Conservation (phyloP, 2,329 filamentous ascomycete species). For the Elsinoe australis region DNA sequence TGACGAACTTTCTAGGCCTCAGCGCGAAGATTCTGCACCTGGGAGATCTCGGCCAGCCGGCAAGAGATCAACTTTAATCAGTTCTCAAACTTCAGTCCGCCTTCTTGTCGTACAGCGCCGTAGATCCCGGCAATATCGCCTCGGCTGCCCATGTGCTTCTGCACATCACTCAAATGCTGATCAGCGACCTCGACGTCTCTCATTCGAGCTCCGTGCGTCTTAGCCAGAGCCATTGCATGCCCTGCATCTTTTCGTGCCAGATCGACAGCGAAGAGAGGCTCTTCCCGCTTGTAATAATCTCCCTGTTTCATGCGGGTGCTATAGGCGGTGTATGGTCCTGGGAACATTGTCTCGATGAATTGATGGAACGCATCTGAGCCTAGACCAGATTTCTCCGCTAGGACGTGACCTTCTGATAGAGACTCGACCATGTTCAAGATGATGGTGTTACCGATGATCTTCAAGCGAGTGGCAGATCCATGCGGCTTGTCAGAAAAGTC, state of each 20-base stretch:
- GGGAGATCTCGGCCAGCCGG: conserved; percentile 12
- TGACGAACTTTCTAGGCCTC: too few relatives aligned
- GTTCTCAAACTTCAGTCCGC: conserved; percentile 62
- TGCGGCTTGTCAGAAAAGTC: conserved; percentile 63
- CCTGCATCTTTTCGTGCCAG: conserved; percentile 73
- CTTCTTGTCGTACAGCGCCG: conserved; percentile 66
- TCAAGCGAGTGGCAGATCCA: conserved; percentile 62
- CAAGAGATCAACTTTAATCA: conserved; percentile 1
- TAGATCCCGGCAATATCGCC: conserved; percentile 81
- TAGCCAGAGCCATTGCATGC: conserved; percentile 63
- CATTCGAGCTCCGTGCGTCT: conserved; percentile 54
- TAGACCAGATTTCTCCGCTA: conserved; percentile 74
- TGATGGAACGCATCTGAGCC: conserved; percentile 62
- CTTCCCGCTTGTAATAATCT: conserved; percentile 67
- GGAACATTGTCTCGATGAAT: conserved; percentile 66
- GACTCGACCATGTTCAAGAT: conserved; percentile 75
- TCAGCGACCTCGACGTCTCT: conserved; percentile 60
- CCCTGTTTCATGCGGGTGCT: conserved; percentile 65
- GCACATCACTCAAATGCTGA: conserved; percentile 59
- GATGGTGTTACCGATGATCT: conserved; percentile 82
- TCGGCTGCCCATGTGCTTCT: conserved; percentile 58
- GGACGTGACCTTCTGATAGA: conserved; percentile 66
- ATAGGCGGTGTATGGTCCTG: conserved; percentile 68
- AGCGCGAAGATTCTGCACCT: not conserved
- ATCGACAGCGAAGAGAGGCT: conserved; percentile 75